Conservation (phyloP, 2,329 filamentous ascomycete species). For the Zasmidium angulare region DNA sequence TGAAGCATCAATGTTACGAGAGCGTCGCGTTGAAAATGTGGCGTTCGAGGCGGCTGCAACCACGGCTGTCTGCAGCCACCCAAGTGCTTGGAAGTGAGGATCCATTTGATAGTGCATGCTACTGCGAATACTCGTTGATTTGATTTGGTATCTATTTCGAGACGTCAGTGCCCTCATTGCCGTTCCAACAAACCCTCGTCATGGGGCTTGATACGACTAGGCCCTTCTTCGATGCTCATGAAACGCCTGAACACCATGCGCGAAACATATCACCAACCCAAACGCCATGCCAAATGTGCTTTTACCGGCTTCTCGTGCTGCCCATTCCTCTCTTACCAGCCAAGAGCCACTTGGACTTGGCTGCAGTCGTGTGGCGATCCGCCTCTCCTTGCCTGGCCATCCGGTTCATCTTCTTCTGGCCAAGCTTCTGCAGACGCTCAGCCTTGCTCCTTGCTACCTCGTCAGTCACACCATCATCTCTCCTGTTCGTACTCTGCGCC, state of each 20-base stretch:
- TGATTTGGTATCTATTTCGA: neutral
- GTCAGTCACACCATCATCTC: slow-evolving; percentile 74
- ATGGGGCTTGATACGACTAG: neutral
- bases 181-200: neutral
- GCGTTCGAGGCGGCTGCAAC: too few relatives aligned
- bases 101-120: neutral
- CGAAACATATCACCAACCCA: neutral
- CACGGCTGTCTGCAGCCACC: too few relatives aligned
- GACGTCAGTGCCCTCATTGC: neutral
- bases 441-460: slow-evolving; percentile 70
- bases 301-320: slow-evolving; percentile 59
- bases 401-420: slow-evolving; percentile 98
- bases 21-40: too few relatives aligned
- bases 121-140: neutral
- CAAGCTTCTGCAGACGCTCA: slow-evolving; percentile 81
- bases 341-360: slow-evolving; percentile 87
- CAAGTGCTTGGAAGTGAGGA: too few relatives aligned
- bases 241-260: neutral
- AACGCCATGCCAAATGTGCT: slow-evolving; percentile 3
- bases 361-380: slow-evolving; percentile 81
- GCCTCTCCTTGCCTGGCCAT: slow-evolving; percentile 97
- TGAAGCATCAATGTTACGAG: too few relatives aligned
- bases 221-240: neutral
- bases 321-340: slow-evolving; percentile 91
- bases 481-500: slow-evolving; percentile 66